Conservation (phyloP, 306 rosid genomes). For the Prunus mira region DNA sequence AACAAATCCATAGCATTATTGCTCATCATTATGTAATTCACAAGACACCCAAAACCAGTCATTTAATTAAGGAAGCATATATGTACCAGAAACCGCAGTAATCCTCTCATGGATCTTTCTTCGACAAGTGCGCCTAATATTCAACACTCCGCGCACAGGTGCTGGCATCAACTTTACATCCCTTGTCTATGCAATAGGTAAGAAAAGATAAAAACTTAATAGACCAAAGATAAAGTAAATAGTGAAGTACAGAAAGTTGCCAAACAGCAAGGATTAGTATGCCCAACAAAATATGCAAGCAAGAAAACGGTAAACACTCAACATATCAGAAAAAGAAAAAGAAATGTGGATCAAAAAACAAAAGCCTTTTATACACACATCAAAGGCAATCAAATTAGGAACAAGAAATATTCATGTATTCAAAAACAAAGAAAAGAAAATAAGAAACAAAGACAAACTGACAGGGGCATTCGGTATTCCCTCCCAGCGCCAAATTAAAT, state of each 20-base stretch:
- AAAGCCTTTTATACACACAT: no score
- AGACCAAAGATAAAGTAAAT: background rate
- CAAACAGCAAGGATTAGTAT: background rate
- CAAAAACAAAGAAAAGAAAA: background rate
- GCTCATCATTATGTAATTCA: background rate
- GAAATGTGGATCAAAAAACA: background rate
- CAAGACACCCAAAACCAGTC: constrained; percentile 16
- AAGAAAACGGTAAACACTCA: background rate
- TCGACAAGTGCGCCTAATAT: constrained; percentile 67
- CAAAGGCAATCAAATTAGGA: no score
- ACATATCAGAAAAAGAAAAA: background rate
- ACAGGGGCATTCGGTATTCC: background rate
- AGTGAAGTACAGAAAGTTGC: background rate
- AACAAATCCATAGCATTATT: background rate
- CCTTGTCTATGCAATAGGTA: constrained; percentile 52
- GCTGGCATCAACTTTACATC: constrained; percentile 75
- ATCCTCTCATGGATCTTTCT: constrained; percentile 82
- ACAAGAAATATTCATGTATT: no score
- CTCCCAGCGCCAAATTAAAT: background rate
- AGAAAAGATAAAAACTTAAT: constrained; percentile 17
- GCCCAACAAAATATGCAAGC: background rate
- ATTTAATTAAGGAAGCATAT: constrained; percentile 8
- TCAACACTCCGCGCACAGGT: constrained; percentile 54
- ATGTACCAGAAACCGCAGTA: constrained; percentile 71
- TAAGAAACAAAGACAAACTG: background rate